Base-by-base conservation (phyloP, 2,329 filamentous ascomycete genomes). In the Penicillium verrucosum region DNA sequence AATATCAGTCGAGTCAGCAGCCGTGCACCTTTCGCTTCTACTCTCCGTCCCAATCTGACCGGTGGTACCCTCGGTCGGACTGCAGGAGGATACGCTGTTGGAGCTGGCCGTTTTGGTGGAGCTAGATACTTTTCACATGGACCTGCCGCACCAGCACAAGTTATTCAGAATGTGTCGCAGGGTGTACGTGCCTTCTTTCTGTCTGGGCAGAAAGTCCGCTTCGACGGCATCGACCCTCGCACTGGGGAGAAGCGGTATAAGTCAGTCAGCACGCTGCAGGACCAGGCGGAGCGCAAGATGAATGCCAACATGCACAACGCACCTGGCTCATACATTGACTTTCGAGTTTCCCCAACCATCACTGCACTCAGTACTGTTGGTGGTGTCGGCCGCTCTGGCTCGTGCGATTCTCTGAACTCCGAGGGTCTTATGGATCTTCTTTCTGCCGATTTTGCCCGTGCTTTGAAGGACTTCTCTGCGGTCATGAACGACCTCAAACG, bases 101-200 rank as follows among this genome's bases (percentile, higher is more conserved):
- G 90, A 30, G 84, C 86, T 48, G 88, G 87, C 32, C 82, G 86
- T 45, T 73, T 85, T 57, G 86, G 89, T 63, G 89, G 88, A 43
- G 85, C 87, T 25, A 84, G 93, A 63, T 93, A 93, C 78, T 97
- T 97, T 77, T 95, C 91, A 1, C 92, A 97, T 76, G 85, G 86
- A 0, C 91, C 93, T 1, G 88, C 90, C 10, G 85, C 88, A 8
- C 92, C 91, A 38, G 91, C 92, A 1, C 90, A 97, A 73, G 91
- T 97, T 45, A 85, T 97, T 50, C 89, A 94, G 73, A 96, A 96
- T 75, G 93, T 97, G n/a, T 96, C 91, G 12, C 87, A 92, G 65
- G 94, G 92, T 5, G 87, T 97, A 68, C 86, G 94, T 52, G 92
- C 92, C 12, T 97, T 99, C 76, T 88, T 90, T 77, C 81, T 96